A percentile compares a stretch with the other conserved stretches of the same genome.
These are phyloP conservation scores for Cystofilobasidium macerans DNA, from an alignment of 768 basidiomycete genomes.

Conservation along the genomic window DNA sequence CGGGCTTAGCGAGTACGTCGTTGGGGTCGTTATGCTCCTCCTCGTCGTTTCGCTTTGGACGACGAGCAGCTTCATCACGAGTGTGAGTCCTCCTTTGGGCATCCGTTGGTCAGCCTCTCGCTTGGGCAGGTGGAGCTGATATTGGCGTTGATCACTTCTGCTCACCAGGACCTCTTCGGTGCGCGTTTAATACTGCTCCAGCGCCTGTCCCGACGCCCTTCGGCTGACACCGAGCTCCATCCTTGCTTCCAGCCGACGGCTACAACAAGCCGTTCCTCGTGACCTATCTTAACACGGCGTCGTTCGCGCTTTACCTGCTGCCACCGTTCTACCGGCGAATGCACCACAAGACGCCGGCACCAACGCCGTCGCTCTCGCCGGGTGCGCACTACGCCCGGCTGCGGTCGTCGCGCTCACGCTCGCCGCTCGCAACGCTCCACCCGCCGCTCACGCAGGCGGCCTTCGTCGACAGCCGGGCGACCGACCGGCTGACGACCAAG, in stretches of 20 bases:
- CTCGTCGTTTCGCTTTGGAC: conserved; percentile 12
- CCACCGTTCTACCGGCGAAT: conserved; percentile 43
- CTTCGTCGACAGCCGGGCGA: conserved; percentile 10
- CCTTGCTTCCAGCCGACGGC: conserved; percentile 13
- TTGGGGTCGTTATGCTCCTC: conserved; percentile 18
- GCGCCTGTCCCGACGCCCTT: background rate
- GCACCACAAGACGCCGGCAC: conserved; percentile 1
- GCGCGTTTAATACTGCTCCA: background rate
- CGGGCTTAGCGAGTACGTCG: background rate
- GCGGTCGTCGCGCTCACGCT: conserved; percentile 2
- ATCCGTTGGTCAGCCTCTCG: background rate
- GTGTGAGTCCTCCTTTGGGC: background rate
- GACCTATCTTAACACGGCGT: conserved; percentile 81
- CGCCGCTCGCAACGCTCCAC: conserved; percentile 18
- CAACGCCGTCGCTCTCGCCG: conserved; percentile 3
- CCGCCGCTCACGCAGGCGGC: conserved; percentile 3
- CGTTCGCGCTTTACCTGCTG: conserved; percentile 73
- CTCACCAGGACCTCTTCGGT: conserved; percentile 23
- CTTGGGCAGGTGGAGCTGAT: no score
- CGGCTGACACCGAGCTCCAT: background rate
- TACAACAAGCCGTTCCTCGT: conserved; percentile 38
- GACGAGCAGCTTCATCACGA: conserved; percentile 20
- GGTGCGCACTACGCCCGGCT: background rate
- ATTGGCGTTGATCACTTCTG: background rate
- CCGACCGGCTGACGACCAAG: conserved; percentile 46